Evolutionary conservation across 108 stramenopile genomes (phyloP).

Genomic region (Nitzschia palea): DNA sequence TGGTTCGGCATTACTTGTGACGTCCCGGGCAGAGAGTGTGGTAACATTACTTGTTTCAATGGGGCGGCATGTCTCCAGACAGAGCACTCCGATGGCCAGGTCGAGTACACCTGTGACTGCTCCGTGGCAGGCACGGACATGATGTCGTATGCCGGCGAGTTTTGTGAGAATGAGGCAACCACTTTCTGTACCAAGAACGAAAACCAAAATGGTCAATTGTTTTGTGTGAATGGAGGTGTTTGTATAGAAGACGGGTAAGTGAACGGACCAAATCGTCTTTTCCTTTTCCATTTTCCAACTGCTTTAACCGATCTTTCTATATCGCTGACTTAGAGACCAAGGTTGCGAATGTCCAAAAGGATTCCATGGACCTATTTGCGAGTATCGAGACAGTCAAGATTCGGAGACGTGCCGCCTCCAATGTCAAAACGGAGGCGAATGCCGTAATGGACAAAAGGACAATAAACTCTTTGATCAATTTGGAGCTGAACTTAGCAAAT

Average conservation of each 20-base stretch:
- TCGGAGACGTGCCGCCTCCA: slow-evolving; percentile 26
- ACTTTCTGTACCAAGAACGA: slow-evolving; percentile 1
- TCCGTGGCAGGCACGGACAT: slow-evolving; percentile 1
- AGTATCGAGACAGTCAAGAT: slow-evolving; percentile 20
- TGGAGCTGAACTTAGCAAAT: slow-evolving; percentile 14
- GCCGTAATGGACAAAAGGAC: slow-evolving; percentile 44
- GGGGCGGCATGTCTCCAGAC: slow-evolving; percentile 37
- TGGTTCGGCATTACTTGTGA: slow-evolving; percentile 48
- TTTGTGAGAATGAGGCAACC: slow-evolving; percentile 23
- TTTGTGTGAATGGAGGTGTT: slow-evolving; percentile 33
- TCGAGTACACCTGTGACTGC: slow-evolving; percentile 30
- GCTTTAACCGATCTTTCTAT: not conserved
- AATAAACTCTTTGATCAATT: slow-evolving; percentile 26
- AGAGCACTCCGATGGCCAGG: slow-evolving; percentile 17
- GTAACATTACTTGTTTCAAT: slow-evolving; percentile 46
- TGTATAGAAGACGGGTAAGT: slow-evolving; percentile 14
- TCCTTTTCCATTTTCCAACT: not conserved
- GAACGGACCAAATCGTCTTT: too few species aligned
- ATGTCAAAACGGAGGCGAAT: slow-evolving; percentile 44
- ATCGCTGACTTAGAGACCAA: not conserved
- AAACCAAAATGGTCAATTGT: slow-evolving; percentile 27
- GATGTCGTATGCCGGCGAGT: slow-evolving; percentile 23
- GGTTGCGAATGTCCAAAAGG: slow-evolving; percentile 40
- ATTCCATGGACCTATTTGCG: slow-evolving; percentile 39
- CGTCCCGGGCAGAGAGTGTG: slow-evolving; percentile 29